Percentiles rank a stretch among this genome's conserved stretches.
Conservation (phyloP, 2,329 filamentous ascomycete species). For the Coniella lustricola region DNA sequence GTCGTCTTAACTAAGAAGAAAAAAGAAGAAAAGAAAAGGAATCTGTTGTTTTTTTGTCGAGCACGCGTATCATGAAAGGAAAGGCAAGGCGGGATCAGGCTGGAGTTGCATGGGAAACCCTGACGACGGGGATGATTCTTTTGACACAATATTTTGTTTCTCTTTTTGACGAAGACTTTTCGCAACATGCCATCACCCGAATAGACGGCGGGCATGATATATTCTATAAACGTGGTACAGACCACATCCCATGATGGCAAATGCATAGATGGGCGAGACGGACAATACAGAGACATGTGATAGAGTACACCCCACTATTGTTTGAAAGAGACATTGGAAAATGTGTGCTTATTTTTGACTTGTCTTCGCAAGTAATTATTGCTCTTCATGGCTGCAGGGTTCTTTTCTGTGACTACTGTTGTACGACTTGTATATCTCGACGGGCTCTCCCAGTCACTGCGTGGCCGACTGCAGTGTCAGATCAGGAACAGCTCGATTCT, state of each 20-base stretch:
- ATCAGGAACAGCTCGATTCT: no score
- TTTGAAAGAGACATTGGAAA: no score
- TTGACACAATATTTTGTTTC: conserved; percentile 1
- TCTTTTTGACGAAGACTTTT: conserved; percentile 6
- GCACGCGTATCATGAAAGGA: conserved; percentile 11
- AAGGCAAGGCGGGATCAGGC: conserved; percentile 11
- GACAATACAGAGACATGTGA: conserved; percentile 1
- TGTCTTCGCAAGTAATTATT: no score
- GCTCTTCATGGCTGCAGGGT: no score
- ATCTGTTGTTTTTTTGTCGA: background rate
- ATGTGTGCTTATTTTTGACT: no score
- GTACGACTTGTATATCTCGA: no score
- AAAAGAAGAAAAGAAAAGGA: background rate
- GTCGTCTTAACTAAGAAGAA: conserved; percentile 36
- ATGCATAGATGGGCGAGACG: background rate
- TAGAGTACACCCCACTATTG: no score
- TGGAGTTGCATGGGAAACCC: conserved; percentile 15
- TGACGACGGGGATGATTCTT: conserved; percentile 9
- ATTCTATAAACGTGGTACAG: conserved; percentile 1
- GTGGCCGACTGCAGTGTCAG: no score
- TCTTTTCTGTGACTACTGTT: no score
- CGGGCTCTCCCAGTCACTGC: no score
- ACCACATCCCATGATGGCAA: background rate
- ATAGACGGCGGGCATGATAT: conserved; percentile 5
- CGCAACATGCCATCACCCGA: conserved; percentile 1